Evolutionary conservation across 495 filamentous ascomycete genomes (phyloP).

Genomic region (Neurospora sublineolata): DNA sequence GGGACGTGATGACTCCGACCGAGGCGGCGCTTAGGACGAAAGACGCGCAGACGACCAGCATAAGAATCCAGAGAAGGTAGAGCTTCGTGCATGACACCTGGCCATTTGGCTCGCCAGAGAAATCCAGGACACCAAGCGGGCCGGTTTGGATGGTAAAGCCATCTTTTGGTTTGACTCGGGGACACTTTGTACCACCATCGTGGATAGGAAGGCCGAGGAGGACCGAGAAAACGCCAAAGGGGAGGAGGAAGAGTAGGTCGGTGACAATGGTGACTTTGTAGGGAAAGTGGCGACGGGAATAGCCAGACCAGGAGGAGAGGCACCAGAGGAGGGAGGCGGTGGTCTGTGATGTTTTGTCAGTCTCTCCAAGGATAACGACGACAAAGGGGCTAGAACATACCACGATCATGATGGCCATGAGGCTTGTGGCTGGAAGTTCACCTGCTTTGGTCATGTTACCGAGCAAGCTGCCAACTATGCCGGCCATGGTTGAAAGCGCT

Average conservation of each 20-base stretch:
- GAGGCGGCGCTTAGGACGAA: not conserved
- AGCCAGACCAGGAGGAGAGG: slow-evolving; percentile 63
- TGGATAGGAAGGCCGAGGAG: slow-evolving; percentile 68
- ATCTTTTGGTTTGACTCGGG: not conserved
- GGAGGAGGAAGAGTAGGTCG: slow-evolving; percentile 58
- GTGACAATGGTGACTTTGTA: slow-evolving; percentile 53
- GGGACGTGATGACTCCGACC: not conserved
- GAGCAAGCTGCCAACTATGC: slow-evolving; percentile 70
- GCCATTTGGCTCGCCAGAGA: not conserved
- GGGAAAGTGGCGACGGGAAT: slow-evolving; percentile 61
- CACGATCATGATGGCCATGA: slow-evolving; percentile 60
- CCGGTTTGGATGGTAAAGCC: not conserved
- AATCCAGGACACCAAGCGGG: not conserved
- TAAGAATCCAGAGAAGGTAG: not conserved
- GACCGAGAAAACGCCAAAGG: slow-evolving; percentile 57
- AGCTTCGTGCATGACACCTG: not conserved
- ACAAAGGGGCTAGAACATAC: slow-evolving; percentile 34
- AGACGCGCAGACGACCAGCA: not conserved
- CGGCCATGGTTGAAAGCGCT: slow-evolving; percentile 58
- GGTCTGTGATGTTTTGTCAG: slow-evolving; percentile 35
- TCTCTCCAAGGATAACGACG: slow-evolving; percentile 6
- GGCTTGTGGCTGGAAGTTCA: slow-evolving; percentile 53
- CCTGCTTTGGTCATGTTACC: slow-evolving; percentile 50
- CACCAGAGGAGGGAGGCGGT: slow-evolving; percentile 69
- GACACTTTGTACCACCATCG: slow-evolving; percentile 19